phyloP scores from a whole-genome alignment of 192 early-diverging fungal genomes.

The Coemansia reversa region DNA sequence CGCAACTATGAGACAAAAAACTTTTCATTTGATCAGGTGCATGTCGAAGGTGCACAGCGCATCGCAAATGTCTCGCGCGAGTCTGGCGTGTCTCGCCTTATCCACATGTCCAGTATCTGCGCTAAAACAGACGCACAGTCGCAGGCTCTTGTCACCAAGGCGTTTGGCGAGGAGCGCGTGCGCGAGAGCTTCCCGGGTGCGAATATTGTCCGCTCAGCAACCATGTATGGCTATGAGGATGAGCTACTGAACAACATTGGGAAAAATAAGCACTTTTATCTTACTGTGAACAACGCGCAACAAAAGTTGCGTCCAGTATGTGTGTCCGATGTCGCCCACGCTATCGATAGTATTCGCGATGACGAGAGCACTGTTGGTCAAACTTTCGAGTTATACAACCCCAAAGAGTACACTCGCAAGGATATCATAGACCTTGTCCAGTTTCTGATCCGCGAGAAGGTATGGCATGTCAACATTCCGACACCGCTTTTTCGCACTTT shows the following conservation, averaged over 20 bases:
- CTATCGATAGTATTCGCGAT: conserved; percentile 70
- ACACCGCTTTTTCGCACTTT: conserved; percentile 67
- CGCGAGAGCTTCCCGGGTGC: conserved; percentile 86
- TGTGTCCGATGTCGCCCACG: conserved; percentile 84
- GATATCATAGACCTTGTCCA: conserved; percentile 72
- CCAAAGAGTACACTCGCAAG: conserved; percentile 71
- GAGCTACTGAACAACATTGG: conserved; percentile 89
- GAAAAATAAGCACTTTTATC: conserved; percentile 46
- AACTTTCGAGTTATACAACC: conserved; percentile 86
- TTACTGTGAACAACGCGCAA: conserved; percentile 40
- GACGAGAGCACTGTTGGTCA: conserved; percentile 76
- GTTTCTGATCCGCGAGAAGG: conserved; percentile 60
- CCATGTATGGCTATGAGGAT: conserved; percentile 91
- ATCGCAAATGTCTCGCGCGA: conserved; percentile 79
- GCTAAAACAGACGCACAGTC: conserved; percentile 75
- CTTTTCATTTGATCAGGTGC: conserved; percentile 82
- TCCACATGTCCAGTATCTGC: conserved; percentile 88
- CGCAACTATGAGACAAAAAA: conserved; percentile 92
- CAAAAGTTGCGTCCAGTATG: conserved; percentile 55
- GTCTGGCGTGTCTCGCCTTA: conserved; percentile 77
- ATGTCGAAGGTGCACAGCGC: conserved; percentile 78
- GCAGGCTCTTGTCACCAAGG: conserved; percentile 82
- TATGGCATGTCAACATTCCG: conserved; percentile 70
- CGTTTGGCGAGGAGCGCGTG: conserved; percentile 87
- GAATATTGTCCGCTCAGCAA: conserved; percentile 89